phyloP scores from a whole-genome alignment of 73 alveolate genomes.

The Paramecium tetraurelia region DNA sequence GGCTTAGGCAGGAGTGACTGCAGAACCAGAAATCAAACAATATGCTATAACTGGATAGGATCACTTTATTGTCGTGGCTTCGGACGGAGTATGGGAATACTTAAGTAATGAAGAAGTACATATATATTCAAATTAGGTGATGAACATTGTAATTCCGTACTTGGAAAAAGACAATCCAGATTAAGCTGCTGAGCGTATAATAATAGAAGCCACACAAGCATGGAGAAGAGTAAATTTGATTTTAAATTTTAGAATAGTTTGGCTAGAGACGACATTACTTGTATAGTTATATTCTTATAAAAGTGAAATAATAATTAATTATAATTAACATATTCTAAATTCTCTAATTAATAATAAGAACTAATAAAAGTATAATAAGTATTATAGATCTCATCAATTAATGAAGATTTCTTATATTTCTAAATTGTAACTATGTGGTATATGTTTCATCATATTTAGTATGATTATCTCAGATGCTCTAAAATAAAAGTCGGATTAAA shows the following conservation, averaged over 20 bases:
- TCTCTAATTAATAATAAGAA: background rate
- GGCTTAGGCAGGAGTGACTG: conserved; percentile 85
- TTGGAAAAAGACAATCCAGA: conserved; percentile 38
- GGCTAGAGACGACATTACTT: conserved; percentile 62
- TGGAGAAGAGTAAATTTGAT: conserved; percentile 26
- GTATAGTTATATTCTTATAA: conserved; percentile 58
- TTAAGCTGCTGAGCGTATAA: conserved; percentile 11
- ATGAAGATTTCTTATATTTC: too few species aligned
- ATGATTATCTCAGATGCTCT: too few species aligned
- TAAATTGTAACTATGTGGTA: too few species aligned
- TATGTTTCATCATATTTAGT: too few species aligned
- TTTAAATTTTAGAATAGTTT: conserved; percentile 22
- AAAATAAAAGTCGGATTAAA: background rate
- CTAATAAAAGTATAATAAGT: too few species aligned
- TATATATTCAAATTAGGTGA: background rate
- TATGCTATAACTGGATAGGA: background rate
- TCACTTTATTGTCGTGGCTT: conserved; percentile 52
- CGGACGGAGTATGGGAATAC: conserved; percentile 92
- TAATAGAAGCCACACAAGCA: background rate
- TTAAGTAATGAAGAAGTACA: conserved; percentile 74
- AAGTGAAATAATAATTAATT: background rate
- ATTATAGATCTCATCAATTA: too few species aligned
- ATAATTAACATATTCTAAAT: background rate
- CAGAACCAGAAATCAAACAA: conserved; percentile 58
- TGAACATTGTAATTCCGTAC: conserved; percentile 10